These are phyloP conservation scores for Rhamnella rubrinervis DNA, from an alignment of 331 rosid genomes.

Conservation along the genomic window DNA sequence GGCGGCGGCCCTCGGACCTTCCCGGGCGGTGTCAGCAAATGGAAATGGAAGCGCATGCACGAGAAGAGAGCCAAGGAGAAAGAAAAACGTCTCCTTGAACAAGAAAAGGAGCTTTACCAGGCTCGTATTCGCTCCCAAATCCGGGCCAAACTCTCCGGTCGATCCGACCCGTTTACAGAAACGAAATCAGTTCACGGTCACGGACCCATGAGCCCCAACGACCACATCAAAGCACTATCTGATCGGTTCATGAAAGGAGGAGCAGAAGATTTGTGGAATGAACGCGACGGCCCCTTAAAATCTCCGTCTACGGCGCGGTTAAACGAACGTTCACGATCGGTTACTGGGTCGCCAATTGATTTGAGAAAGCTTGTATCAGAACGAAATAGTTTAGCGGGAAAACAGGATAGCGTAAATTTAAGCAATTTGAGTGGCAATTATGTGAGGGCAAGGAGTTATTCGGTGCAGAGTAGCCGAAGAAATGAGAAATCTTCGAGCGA, in stretches of 20 bases:
- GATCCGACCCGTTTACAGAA: constrained; percentile 19
- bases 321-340: constrained; percentile 8
- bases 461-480: constrained; percentile 33
- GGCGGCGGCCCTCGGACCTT: constrained; percentile 99
- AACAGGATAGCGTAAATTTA: constrained; percentile 11
- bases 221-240: constrained; percentile 72
- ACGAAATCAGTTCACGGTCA: constrained; percentile 28
- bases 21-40: constrained; percentile 86
- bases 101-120: constrained; percentile 81
- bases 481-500: constrained; percentile 45
- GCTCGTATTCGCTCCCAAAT: constrained; percentile 87
- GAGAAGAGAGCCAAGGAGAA: constrained; percentile 83
- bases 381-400: constrained; percentile 11
- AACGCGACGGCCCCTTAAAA: constrained; percentile 63
- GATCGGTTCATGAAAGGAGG: constrained; percentile 79
- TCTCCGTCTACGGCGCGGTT: constrained; percentile 13
- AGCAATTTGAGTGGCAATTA: constrained; percentile 12
- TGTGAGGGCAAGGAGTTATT: constrained; percentile 40
- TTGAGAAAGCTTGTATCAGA: constrained; percentile 33
- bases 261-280: constrained; percentile 87
- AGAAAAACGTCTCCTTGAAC: constrained; percentile 59
- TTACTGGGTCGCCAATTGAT: constrained; percentile 33
- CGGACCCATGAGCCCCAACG: constrained; percentile 55
- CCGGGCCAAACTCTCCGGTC: constrained; percentile 53
- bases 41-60: constrained; percentile 99